Conservation (phyloP, 768 basidiomycete genomes). For the Collybia sordida region DNA sequence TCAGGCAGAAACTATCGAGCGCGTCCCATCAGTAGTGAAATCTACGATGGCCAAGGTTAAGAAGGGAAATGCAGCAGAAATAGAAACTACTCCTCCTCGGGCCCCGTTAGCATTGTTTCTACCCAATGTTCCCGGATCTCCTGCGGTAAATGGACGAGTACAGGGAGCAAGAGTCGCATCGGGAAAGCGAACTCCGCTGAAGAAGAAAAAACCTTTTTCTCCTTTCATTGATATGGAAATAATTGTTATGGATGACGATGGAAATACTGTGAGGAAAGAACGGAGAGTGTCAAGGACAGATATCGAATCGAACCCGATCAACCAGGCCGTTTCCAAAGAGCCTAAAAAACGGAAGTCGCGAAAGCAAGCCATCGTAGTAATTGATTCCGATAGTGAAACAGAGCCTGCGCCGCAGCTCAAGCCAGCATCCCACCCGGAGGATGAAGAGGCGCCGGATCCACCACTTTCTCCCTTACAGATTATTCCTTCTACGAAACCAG, state of each 20-base stretch:
- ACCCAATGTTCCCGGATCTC: conserved; percentile 34
- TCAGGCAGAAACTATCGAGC: conserved; percentile 13
- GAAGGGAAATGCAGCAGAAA: conserved; percentile 5
- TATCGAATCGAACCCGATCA: conserved; percentile 33
- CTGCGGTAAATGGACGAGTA: conserved; percentile 28
- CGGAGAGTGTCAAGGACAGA: conserved; percentile 52
- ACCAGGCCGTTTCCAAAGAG: conserved; percentile 1
- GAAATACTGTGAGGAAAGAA: conserved; percentile 59
- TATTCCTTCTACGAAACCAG: conserved; percentile 4
- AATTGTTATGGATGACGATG: conserved; percentile 59
- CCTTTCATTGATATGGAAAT: conserved; percentile 68
- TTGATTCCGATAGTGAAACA: conserved; percentile 20
- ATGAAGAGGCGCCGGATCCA: conserved; percentile 11
- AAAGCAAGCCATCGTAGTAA: neutral
- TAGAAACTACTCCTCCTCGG: conserved; percentile 24
- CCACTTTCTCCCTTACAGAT: conserved; percentile 9
- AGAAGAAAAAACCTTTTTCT: conserved; percentile 36
- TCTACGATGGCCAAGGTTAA: conserved; percentile 9
- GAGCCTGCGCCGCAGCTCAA: too few species aligned
- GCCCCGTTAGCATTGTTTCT: conserved; percentile 29
- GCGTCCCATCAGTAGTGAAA: conserved; percentile 9
- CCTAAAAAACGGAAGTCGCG: neutral
- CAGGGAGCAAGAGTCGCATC: conserved; percentile 20
- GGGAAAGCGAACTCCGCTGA: conserved; percentile 26
- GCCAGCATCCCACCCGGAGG: conserved; percentile 42